These are phyloP conservation scores for Durio zibethinus DNA, from an alignment of 345 rosid species.

Conservation along the genomic window DNA sequence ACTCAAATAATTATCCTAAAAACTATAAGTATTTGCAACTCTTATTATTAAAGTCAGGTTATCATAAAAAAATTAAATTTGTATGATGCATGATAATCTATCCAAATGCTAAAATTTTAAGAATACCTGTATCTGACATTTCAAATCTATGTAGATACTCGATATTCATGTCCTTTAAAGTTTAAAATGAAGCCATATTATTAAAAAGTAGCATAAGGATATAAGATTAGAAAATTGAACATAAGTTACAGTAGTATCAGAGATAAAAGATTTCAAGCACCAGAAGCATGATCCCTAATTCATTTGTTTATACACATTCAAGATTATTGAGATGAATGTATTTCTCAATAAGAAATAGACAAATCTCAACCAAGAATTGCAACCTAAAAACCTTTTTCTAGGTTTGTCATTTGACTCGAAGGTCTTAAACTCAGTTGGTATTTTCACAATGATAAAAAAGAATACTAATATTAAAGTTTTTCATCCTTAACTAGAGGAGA, in stretches of 20 bases:
- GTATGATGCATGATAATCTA: not conserved
- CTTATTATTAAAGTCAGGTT: not conserved
- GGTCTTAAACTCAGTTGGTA: too few relatives aligned
- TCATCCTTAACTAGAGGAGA: too few relatives aligned
- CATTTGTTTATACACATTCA: not conserved
- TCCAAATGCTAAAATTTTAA: not conserved
- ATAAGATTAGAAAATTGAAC: not conserved
- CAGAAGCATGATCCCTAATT: not conserved
- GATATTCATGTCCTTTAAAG: not conserved
- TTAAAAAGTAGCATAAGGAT: not conserved
- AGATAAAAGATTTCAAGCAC: not conserved
- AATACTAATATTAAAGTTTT: too few relatives aligned
- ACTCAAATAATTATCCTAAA: not conserved
- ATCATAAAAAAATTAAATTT: not conserved
- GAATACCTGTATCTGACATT: not conserved
- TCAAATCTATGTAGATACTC: not conserved
- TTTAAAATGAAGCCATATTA: not conserved
- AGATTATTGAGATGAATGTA: not conserved
- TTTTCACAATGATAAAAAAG: too few relatives aligned
- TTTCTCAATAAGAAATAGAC: not conserved
- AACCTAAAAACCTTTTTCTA: too few relatives aligned
- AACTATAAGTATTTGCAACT: not conserved
- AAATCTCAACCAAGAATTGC: not conserved
- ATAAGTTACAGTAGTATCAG: not conserved
- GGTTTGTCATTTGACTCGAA: too few relatives aligned